A percentile compares a stretch with the other conserved stretches of the same genome.
These are phyloP conservation scores for Rubroshorea leprosula DNA, from an alignment of 345 rosid species.

Conservation along the genomic window DNA sequence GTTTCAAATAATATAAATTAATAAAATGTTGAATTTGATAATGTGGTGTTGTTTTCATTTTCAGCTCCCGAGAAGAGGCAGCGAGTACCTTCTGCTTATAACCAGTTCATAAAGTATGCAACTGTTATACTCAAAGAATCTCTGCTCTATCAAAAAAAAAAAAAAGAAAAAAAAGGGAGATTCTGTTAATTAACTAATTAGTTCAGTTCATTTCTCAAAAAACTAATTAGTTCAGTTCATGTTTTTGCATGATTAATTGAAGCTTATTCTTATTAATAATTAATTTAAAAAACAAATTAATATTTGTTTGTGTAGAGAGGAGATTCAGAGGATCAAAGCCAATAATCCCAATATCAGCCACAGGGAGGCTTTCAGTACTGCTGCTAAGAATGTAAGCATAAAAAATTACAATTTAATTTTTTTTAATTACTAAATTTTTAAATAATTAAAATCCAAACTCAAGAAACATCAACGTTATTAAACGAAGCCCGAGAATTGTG, in stretches of 20 bases:
- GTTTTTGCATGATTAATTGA: background rate
- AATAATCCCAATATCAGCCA: slow-evolving; percentile 92
- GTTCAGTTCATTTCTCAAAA: too few relatives aligned
- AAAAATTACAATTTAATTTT: too few relatives aligned
- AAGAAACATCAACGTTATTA: too few relatives aligned
- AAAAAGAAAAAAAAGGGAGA: too few relatives aligned
- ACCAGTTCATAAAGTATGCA: slow-evolving; percentile 88
- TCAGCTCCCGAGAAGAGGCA: slow-evolving; percentile 98
- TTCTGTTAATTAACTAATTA: too few relatives aligned
- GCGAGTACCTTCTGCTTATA: slow-evolving; percentile 97
- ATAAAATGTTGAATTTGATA: background rate
- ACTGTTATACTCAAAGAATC: too few relatives aligned
- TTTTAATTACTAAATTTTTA: background rate
- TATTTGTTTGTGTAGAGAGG: slow-evolving; percentile 48
- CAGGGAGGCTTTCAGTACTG: slow-evolving; percentile 98
- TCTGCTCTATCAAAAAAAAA: too few relatives aligned
- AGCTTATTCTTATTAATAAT: background rate
- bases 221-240: too few relatives aligned
- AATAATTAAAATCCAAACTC: too few relatives aligned
- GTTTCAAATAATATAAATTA: background rate
- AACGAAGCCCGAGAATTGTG: too few relatives aligned
- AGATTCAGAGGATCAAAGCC: slow-evolving; percentile 98
- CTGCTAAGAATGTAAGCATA: slow-evolving; percentile 97
- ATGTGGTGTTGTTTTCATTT: slow-evolving; percentile 14
- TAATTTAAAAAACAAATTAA: background rate